Base-by-base conservation (phyloP, 1,284 basidiomycete genomes). In the Rhodofomes roseus region DNA sequence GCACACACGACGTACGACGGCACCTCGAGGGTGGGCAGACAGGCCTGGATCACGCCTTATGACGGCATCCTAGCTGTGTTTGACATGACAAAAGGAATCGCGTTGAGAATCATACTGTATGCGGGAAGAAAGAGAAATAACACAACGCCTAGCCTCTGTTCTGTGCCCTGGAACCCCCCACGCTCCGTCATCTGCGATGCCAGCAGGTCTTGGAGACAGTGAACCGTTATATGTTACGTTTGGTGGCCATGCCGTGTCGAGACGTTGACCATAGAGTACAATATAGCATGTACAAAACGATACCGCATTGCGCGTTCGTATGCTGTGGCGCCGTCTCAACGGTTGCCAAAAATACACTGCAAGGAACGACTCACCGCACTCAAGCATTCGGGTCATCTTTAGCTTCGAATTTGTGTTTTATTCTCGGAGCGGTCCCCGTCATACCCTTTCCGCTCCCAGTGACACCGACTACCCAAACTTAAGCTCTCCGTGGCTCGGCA, bases 381-480 rank as follows among this genome's bases (percentile, higher is more conserved):
- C 60, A 66, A 43, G 65, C 65, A 39, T 63, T 68, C 23, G 57
- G 62, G 65, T 62, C 87, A 81, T 46, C 83, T 78, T 52, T 71
- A 73, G 18, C 73, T 68, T 61, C 76, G 68, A 95, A 95, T 73
- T 94, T 94, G 76, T 96, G 93, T 71, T 94, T 95, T 63, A 78
- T 81, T 70, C 85, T 84, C 39, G 80, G 71, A 51, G 82, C 83
- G 50, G 91, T 89, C 63, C 90, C 86, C 36, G 95, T 96, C 86
- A 97, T 94, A 36, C 94, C 95, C 74, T 90, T 90, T 14, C 96
- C 96, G 63, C 93, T 96, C 44, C 93, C 93, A 36, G 94, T 95
- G 23, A 98, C 96, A 23, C 96, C 96, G 62, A 98, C 95, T 95
- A 70, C 41, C 44, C 50, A 43, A 57, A 27, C 34, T 41, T 34